These are phyloP conservation scores for Ascosphaera aggregata DNA, from an alignment of 2,329 filamentous ascomycete genomes.

Conservation along the genomic window DNA sequence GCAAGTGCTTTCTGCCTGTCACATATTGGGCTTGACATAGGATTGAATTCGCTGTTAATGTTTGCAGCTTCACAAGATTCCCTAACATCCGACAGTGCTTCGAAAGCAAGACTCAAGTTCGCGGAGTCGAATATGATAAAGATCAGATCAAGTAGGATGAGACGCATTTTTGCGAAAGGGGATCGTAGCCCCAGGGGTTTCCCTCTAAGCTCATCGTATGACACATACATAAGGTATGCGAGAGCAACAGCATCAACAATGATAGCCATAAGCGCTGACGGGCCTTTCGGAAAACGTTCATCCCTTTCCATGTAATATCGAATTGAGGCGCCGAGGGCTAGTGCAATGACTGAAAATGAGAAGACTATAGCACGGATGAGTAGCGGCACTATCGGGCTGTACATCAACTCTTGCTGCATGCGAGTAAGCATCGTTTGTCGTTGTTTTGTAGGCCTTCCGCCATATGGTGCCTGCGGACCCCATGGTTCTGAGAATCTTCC, in stretches of 20 bases:
- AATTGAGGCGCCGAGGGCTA: slow-evolving; percentile 57
- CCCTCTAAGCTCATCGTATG: slow-evolving; percentile 87
- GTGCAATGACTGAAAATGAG: slow-evolving; percentile 56
- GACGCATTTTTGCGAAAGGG: slow-evolving; percentile 61
- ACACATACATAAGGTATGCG: slow-evolving; percentile 80
- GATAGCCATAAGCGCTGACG: slow-evolving; percentile 71
- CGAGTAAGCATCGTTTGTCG: slow-evolving; percentile 31
- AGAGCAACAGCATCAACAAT: slow-evolving; percentile 74
- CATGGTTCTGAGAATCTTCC: slow-evolving; percentile 26
- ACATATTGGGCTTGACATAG: slow-evolving; percentile 29
- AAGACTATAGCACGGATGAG: slow-evolving; percentile 64
- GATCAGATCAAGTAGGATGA: slow-evolving; percentile 78
- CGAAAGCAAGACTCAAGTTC: slow-evolving; percentile 75
- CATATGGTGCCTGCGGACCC: slow-evolving; percentile 22
- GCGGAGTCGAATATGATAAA: slow-evolving; percentile 97
- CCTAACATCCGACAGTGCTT: slow-evolving; percentile 43
- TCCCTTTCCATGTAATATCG: slow-evolving; percentile 32
- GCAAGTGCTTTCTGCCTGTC: slow-evolving; percentile 46
- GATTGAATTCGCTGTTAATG: slow-evolving; percentile 13
- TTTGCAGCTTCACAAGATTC: slow-evolving; percentile 31
- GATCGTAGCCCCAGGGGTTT: slow-evolving; percentile 76
- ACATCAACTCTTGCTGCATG: slow-evolving; percentile 45
- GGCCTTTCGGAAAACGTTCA: slow-evolving; percentile 30
- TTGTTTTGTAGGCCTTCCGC: slow-evolving; percentile 25
- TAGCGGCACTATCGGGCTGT: slow-evolving; percentile 66